These are phyloP conservation scores for Xylariaceae sp. DNA, from an alignment of 2,329 filamentous ascomycete species.

Conservation along the genomic window DNA sequence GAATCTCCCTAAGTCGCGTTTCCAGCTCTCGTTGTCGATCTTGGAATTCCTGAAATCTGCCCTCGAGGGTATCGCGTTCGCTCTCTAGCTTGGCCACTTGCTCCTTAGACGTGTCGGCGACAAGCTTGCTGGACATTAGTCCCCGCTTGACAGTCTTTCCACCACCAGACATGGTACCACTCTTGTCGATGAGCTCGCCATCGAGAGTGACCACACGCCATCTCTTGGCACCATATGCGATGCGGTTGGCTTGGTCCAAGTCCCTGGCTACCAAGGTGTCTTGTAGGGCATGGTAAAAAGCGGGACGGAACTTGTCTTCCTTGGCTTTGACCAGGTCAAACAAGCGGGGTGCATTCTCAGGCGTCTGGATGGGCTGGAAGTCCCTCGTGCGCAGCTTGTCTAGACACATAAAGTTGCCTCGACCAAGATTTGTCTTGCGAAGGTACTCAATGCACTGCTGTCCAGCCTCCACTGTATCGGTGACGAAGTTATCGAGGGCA, in stretches of 20 bases:
- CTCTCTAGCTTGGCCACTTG: slow-evolving; percentile 82
- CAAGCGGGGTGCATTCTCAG: slow-evolving; percentile 84
- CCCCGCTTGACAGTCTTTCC: slow-evolving; percentile 86
- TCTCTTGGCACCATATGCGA: slow-evolving; percentile 87
- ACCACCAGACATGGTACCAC: slow-evolving; percentile 97
- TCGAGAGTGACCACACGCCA: slow-evolving; percentile 97
- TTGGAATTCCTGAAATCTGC: slow-evolving; percentile 79
- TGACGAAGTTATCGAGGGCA: slow-evolving; percentile 90
- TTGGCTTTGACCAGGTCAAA: slow-evolving; percentile 92
- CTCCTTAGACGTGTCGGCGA: slow-evolving; percentile 81
- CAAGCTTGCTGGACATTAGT: slow-evolving; percentile 93
- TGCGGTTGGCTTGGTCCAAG: slow-evolving; percentile 92
- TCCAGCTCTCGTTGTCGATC: slow-evolving; percentile 80
- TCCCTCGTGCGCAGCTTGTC: slow-evolving; percentile 80
- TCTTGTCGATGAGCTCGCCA: slow-evolving; percentile 94
- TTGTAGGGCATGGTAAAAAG: slow-evolving; percentile 93
- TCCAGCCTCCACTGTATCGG: slow-evolving; percentile 90
- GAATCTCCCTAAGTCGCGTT: slow-evolving; percentile 64
- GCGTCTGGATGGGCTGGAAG: slow-evolving; percentile 76
- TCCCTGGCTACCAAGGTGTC: slow-evolving; percentile 93
- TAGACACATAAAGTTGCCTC: slow-evolving; percentile 94
- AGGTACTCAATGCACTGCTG: slow-evolving; percentile 98
- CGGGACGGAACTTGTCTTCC: slow-evolving; percentile 78
- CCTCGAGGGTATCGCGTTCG: slow-evolving; percentile 80
- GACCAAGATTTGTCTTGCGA: slow-evolving; percentile 92